Evolutionary conservation across 176 grass and related monocot genomes (phyloP), one percentile per base, ranked within the genome.

Genomic region (Raddia guianensis): DNA sequence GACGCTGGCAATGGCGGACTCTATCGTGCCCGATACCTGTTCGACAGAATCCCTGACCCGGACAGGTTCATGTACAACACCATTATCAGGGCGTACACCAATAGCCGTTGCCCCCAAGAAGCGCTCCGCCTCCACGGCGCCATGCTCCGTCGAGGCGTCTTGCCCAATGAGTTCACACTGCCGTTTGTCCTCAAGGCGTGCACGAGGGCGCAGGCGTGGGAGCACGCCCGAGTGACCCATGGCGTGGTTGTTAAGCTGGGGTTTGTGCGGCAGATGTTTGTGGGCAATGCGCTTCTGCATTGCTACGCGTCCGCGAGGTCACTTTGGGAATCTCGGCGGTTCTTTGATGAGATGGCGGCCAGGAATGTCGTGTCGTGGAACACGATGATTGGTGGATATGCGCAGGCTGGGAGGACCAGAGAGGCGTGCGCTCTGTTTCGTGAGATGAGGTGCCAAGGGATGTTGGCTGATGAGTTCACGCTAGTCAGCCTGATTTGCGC

Each of bases 81-180:
- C 48, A 13, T 84, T 44, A 57, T 87, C 42, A 87, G 89, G 64
- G 84, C 75, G 0, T 87, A 51, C 75, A 35, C 64, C 62, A 67
- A 48, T 11, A 75, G 76, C 6, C 0, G 13, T 12, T 52, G 0
- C 58, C 89, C 71, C 43, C 8, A 66, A 7, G 85, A 87, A 19
- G 76, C 71, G 9, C 75, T 77, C 0, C 12, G 9, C 33, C 63
- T 90, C 16, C 84, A 80, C 57, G 56, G 63, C 0, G 5, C 49
- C 18, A 75, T 76, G 80, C 68, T 84, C 12, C 1, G 42, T 3
- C 62, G 37, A 8, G 89, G 80, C 27, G 16, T 84, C 9, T 45
- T 70, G n/a, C 89, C 84, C 42, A 90, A 87, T 1, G 75, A 87
- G 65, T 87, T 87, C 75, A 91, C 76, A 0, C 64, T 87, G 43